Evolutionary conservation across 805 yeast species (phyloP), one percentile per base, ranked within the genome.

Genomic region (Kockiozyma suomiensis): DNA sequence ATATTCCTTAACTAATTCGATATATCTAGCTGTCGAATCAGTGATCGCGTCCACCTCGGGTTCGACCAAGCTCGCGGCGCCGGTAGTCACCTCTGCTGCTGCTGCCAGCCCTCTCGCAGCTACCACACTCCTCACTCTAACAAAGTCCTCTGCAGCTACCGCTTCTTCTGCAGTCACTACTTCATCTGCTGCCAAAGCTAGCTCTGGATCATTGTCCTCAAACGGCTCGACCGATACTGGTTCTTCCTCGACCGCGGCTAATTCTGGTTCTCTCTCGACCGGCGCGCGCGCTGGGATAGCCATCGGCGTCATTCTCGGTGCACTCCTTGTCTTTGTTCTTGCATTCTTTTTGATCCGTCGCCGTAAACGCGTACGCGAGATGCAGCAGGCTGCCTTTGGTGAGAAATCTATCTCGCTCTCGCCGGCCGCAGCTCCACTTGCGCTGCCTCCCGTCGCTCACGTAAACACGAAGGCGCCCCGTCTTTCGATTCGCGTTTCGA

Each of bases 161-260:
- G 19, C 57, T 4, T 25, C 40, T 13, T 15, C 47, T 4, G 30
- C 56, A n/a, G 33, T 51, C 26, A 33, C 58, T 6, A 23, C 50
- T 21, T 10, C 50, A 4, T 25, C 54, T 5, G 43, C 52, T 13
- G 50, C 50, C n/a, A 33, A 52, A 4, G 23, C 54, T 15, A 12
- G 43, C 54, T 17, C 37, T 25, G 30, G 35, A 15, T 32, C 33
- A 28, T 23, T 46, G 41, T 25, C 79, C 32, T 78, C 79, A 62
- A 80, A 82, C 33, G 93, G 94, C 62, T 90, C 45, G 32, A 46
- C 93, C 7, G 88, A 90, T 67, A 85, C 86, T 73, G 93, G 54
- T 45, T 30, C 45, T 17, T 28, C 37, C 15, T 26, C 46, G 6
- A 42, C 26, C 32, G 30, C 61, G 3, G 35, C 32, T n/a, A 41